Evolutionary conservation across 257 asterid species (phyloP), one percentile per base, ranked within the genome.

Genomic region (Nicotiana tomentosiformis): DNA sequence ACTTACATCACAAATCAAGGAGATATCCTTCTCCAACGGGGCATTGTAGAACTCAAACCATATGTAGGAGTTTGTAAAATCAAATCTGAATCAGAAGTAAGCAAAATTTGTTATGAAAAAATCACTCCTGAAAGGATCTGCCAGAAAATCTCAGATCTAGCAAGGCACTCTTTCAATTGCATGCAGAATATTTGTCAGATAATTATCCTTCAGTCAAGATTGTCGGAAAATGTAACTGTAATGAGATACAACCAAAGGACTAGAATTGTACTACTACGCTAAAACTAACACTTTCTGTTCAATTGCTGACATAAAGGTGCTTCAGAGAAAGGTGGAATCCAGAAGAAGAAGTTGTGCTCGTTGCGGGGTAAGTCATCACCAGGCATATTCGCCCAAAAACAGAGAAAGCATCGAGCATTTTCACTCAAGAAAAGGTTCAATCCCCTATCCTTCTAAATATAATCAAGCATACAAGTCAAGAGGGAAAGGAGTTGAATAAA

Each of bases 31-130:
- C 87, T 92, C 97, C 89, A 92, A 69, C 29, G 93, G 98, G 72
- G 94, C 70, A 57, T 96, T 92, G 90, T 91, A 94, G 90, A 96
- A 92, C 89, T 96, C 99, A 88, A 96, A 87, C 98, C 98, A 96
- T 89, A 94, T 90, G 72, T 90, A 92, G 8, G 98, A 92, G 89
- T 90, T 96, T 55, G 98, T 87, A 91, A 91, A 96, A 58, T 86
- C 96, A 89, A 96, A 96, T 82, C 98, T 96, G 80, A 51, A 74
- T 74, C 16, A 74, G 26, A 74, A 74, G 80, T 4, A 74, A 51
- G 60, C 62, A 51, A 20, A 72, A 26, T n/a, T 16, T 74, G 26
- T 74, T 29, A 74, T 15, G 43, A 49, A 53, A 53, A 15, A 49
- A 26, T 15, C 43, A 26, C 43, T 46, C 39, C 61, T 72, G 29